Base-by-base conservation (phyloP, 148 eudicot species). In the Polygonum maritimum region DNA sequence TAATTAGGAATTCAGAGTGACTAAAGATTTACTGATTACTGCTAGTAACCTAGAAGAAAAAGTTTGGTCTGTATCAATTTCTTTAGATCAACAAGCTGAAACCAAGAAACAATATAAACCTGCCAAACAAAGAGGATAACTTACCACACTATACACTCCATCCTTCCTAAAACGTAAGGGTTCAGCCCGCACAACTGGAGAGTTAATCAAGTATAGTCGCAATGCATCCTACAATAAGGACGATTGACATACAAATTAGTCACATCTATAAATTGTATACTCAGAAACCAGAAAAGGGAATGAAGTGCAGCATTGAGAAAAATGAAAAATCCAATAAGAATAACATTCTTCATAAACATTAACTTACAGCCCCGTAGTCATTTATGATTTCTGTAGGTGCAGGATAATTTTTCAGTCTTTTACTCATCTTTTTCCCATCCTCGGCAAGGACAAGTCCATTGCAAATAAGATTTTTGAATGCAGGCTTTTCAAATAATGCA, bases 381-480 rank as follows among this genome's bases (percentile, higher is more conserved):
- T 92, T 70, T 19, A 95, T 82, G 47, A 95, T 87, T 83, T 92
- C 94, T 48, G 85, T 78, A 33, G 96, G 96, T 40, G 91, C 81
- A 41, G 99, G 99, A 74, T 92, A 95, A 79, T 95, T 95, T 81
- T 89, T 90, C 62, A 92, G 83, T 80, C 92, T 84, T 81, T 95
- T 95, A 78, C 99, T 95, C 99, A 95, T 95, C 84, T 95, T 95
- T 83, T 91, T 95, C 21, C 99, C 99, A 83, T 95, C 99, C 83
- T 92, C 97, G 52, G 97, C 99, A 69, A 95, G 87, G 63, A 95
- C 91, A 84, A 95, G 99, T 58, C 99, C 99, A 83, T 92, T 95
- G 91, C 99, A 95, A 74, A 95, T 91, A 73, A 95, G 97, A 85
- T 92, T 95, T 79, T 84, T 86, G 71, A 95, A 95, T 62, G 99